Conservation (phyloP, 768 basidiomycete genomes). For the Clitopilus passeckerianus region DNA sequence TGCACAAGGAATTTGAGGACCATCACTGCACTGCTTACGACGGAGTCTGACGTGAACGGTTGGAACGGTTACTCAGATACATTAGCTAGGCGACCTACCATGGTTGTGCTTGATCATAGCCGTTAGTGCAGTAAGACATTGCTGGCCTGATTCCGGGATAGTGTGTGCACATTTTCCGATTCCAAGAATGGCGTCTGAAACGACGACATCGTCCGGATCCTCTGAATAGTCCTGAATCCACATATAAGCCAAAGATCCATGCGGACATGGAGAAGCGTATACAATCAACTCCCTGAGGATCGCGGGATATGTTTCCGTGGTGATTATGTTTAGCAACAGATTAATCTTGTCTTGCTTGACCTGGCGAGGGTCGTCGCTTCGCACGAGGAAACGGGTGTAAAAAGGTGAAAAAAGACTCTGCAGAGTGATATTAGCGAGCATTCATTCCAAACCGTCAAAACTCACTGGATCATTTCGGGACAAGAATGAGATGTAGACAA, state of each 20-base stretch:
- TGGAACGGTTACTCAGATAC: neutral
- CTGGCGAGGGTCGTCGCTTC: conserved; percentile 57
- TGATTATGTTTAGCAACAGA: conserved; percentile 64
- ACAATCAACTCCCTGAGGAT: conserved; percentile 86
- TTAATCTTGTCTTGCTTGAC: conserved; percentile 75
- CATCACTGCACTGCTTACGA: conserved; percentile 77
- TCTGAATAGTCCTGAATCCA: conserved; percentile 68
- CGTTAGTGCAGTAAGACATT: conserved; percentile 75
- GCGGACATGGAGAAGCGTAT: conserved; percentile 19
- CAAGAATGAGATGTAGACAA: conserved; percentile 68
- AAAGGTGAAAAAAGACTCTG: conserved; percentile 63
- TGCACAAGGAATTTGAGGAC: conserved; percentile 86
- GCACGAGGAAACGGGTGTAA: conserved; percentile 65
- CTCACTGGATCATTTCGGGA: conserved; percentile 64
- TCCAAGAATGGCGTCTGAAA: conserved; percentile 68
- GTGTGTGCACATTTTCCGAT: conserved; percentile 71
- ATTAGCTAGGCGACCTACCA: conserved; percentile 41
- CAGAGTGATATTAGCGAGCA: neutral
- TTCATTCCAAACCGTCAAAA: neutral
- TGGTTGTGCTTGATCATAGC: conserved; percentile 72
- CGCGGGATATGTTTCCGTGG: conserved; percentile 58
- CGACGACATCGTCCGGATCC: conserved; percentile 69
- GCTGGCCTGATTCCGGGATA: conserved; percentile 63
- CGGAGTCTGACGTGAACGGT: conserved; percentile 43
- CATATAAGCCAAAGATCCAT: neutral